Conservation (phyloP, 768 basidiomycete species). For the Mrakia blollopis region DNA sequence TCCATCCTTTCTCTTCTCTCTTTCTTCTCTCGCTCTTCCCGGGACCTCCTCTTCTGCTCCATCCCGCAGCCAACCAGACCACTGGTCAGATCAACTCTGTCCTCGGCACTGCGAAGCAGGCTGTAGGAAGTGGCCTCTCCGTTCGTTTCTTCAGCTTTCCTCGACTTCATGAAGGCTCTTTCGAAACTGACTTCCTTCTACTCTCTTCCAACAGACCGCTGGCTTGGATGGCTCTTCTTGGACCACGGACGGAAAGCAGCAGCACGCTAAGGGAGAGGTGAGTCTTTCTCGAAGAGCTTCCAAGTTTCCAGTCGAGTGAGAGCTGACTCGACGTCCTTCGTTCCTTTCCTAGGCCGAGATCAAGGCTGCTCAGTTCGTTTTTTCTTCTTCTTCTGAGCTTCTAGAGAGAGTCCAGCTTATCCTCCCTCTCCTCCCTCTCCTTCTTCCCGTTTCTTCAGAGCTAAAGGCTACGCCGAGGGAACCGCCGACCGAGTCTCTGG, state of each 20-base stretch:
- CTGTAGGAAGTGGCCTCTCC: neutral
- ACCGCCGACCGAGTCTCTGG: conserved; percentile 46
- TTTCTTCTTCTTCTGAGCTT: neutral
- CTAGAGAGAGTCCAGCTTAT: no score
- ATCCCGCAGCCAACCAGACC: no score
- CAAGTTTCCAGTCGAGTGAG: no score
- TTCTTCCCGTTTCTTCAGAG: neutral
- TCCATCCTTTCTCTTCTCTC: neutral
- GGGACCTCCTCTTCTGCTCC: no score
- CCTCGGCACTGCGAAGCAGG: neutral
- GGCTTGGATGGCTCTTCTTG: conserved; percentile 47
- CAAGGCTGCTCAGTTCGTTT: conserved; percentile 22
- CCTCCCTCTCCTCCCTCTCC: neutral
- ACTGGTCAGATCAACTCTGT: conserved; percentile 22
- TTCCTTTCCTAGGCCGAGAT: conserved; percentile 15
- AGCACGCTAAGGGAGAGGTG: conserved; percentile 53
- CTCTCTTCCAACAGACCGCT: neutral
- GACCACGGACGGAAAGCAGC: conserved; percentile 52
- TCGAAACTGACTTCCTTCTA: neutral
- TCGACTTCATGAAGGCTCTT: neutral
- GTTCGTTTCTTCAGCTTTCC: neutral
- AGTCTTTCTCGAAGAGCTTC: no score
- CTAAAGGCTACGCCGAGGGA: conserved; percentile 51
- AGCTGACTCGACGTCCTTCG: neutral
- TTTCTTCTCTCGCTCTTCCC: neutral